Percentiles rank a stretch among this genome's conserved stretches.
Conservation (phyloP, 768 basidiomycete species). For the Hydnomerulius pinastri region DNA sequence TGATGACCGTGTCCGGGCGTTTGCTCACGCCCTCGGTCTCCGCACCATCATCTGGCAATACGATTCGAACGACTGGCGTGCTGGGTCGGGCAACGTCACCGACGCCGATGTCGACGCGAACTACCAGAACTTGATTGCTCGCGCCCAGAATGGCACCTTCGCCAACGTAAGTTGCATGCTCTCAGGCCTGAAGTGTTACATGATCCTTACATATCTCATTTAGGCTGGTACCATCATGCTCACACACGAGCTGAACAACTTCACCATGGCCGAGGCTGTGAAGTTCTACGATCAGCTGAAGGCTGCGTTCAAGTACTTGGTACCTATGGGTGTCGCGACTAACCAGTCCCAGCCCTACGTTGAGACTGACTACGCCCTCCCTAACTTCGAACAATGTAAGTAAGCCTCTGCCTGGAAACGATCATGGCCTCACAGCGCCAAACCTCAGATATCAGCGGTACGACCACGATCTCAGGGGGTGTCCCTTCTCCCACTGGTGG, state of each 20-base stretch:
- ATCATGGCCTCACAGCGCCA: neutral
- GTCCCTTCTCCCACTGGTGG: conserved; percentile 1
- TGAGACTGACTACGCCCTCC: conserved; percentile 45
- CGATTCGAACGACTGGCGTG: conserved; percentile 76
- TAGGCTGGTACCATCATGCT: conserved; percentile 55
- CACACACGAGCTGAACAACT: conserved; percentile 61
- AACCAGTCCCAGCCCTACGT: conserved; percentile 56
- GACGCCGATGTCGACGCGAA: conserved; percentile 49
- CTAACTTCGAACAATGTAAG: conserved; percentile 48
- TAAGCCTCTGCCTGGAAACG: neutral
- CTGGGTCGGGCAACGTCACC: conserved; percentile 46
- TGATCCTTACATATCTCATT: neutral
- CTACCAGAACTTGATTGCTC: conserved; percentile 54
- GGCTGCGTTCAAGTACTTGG: conserved; percentile 46
- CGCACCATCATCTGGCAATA: conserved; percentile 74
- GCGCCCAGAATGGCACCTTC: conserved; percentile 46
- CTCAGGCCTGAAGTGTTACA: neutral
- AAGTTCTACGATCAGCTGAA: conserved; percentile 49
- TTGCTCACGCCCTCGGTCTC: conserved; percentile 66
- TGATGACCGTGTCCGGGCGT: conserved; percentile 75
- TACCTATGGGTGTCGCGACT: conserved; percentile 52
- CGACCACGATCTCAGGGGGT: conserved; percentile 15
- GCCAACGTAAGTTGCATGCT: conserved; percentile 29
- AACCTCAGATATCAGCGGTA: conserved; percentile 25
- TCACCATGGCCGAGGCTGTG: conserved; percentile 62